Evolutionary conservation across 2,329 filamentous ascomycete species (phyloP), one percentile per base, ranked within the genome.

Genomic region (Falciphora oryzae): DNA sequence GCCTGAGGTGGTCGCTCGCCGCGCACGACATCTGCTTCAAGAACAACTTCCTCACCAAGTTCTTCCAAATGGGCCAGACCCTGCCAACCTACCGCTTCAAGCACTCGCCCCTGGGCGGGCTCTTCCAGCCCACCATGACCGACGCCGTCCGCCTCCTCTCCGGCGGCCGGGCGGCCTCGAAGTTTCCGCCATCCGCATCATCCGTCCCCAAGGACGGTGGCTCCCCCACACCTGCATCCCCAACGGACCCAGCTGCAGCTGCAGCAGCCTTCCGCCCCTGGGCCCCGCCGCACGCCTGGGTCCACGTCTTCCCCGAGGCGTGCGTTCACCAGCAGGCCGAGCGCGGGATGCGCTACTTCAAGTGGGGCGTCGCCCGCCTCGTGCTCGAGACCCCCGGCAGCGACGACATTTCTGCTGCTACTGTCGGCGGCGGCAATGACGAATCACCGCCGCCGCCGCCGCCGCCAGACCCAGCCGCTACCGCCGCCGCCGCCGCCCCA

Each of bases 251-350:
- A 87, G 58, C 70, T 73, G 80, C 84, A 0, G 85, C 91, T 0
- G 92, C 93, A 1, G 88, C 92, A 1, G 84, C 87, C 61, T 93
- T 90, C 74, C 62, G 56, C 27, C 75, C 85, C 2, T 83, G 78
- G 68, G 88, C 92, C 70, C 44, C 44, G 44, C 86, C 86, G 59
- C 84, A 91, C 75, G 86, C 87, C 59, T 99, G 95, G 95, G 81
- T 99, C 4, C 95, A 99, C 76, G 89, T 98, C 64, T 98, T 98
- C 75, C 95, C 95, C 16, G 95, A 99, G 77, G 95, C 93, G 61
- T 92, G 91, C 75, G 92, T 97, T 59, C 93, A 98, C 76, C 95
- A 99, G 78, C 88, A 92, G 69, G 85, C 89, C 1, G 80, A 87
- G 57, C 87, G 88, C 70, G 86, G 89, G 10, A 89, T 98, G 82